A percentile compares a stretch with the other conserved stretches of the same genome.
Evolutionary conservation across 495 filamentous ascomycete species (phyloP).

Genomic region (Pyronema domesticum): DNA sequence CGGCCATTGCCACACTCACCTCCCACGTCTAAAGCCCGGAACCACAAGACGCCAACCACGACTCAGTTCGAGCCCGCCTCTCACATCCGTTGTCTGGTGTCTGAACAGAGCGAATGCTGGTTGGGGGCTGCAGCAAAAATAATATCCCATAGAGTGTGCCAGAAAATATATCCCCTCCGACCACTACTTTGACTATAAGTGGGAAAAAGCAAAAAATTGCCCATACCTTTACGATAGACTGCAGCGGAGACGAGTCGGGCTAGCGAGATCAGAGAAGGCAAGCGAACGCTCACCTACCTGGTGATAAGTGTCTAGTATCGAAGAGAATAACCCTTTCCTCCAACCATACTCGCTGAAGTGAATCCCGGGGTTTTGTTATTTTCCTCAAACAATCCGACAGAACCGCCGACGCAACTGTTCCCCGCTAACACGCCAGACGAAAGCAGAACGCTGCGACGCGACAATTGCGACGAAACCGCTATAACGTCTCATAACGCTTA

Average conservation of each 20-base stretch:
- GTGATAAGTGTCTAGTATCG: background rate
- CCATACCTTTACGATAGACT: background rate
- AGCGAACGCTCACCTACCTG: background rate
- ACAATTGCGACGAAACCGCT: slow-evolving; percentile 1
- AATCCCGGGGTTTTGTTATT: background rate
- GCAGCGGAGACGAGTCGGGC: background rate
- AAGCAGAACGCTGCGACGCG: background rate
- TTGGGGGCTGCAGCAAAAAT: background rate
- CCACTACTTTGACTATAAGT: background rate
- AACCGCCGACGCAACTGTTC: background rate
- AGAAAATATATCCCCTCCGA: background rate
- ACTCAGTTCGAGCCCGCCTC: background rate
- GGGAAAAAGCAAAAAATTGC: background rate
- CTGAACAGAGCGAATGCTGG: background rate
- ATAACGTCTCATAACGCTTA: background rate
- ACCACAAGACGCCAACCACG: background rate
- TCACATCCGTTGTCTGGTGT: background rate
- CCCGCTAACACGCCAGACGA: background rate
- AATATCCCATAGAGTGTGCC: background rate
- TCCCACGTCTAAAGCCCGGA: too few species aligned
- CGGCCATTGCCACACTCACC: background rate
- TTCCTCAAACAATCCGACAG: slow-evolving; percentile 1
- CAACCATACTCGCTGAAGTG: background rate
- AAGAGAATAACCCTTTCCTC: background rate
- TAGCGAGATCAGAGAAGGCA: background rate